Percentiles rank a stretch among this genome's conserved stretches.
Conservation (phyloP, 2,329 filamentous ascomycete species). For the Cryoendolithus antarcticus region DNA sequence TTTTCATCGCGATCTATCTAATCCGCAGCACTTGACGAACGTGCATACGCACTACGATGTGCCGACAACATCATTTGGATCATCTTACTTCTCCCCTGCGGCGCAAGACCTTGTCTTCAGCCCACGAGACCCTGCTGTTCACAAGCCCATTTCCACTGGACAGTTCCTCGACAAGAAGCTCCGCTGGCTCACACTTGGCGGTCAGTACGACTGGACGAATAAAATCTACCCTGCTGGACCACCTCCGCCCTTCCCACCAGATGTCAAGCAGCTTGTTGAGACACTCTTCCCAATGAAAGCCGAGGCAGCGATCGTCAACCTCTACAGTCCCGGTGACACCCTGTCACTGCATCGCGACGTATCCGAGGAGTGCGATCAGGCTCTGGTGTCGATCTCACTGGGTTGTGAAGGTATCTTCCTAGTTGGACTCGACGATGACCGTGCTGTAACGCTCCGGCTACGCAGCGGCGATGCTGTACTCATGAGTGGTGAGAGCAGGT, state of each 20-base stretch:
- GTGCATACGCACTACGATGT: constrained; percentile 72
- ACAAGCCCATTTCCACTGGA: constrained; percentile 58
- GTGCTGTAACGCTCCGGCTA: constrained; percentile 49
- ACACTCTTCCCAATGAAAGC: constrained; percentile 65
- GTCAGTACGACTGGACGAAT: constrained; percentile 91
- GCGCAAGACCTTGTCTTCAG: constrained; percentile 17
- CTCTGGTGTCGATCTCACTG: constrained; percentile 76
- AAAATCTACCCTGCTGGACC: constrained; percentile 62
- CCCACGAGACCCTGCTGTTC: constrained; percentile 61
- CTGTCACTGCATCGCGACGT: constrained; percentile 91
- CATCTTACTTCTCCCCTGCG: constrained; percentile 42
- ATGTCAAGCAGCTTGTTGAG: constrained; percentile 57
- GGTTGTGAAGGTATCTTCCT: constrained; percentile 88
- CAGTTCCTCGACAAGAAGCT: constrained; percentile 68
- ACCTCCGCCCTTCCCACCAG: constrained; percentile 61
- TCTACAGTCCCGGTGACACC: constrained; percentile 83
- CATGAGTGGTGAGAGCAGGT: constrained; percentile 71
- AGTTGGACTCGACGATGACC: constrained; percentile 48
- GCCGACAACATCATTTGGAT: constrained; percentile 40
- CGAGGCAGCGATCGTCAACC: constrained; percentile 85
- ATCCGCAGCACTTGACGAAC: constrained; percentile 70
- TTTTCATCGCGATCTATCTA: constrained; percentile 64
- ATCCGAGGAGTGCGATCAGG: constrained; percentile 67
- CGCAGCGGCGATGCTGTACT: constrained; percentile 81
- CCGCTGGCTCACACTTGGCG: constrained; percentile 88